Base-by-base conservation (phyloP, 495 filamentous ascomycete genomes). In the Emericellopsis terricola region DNA sequence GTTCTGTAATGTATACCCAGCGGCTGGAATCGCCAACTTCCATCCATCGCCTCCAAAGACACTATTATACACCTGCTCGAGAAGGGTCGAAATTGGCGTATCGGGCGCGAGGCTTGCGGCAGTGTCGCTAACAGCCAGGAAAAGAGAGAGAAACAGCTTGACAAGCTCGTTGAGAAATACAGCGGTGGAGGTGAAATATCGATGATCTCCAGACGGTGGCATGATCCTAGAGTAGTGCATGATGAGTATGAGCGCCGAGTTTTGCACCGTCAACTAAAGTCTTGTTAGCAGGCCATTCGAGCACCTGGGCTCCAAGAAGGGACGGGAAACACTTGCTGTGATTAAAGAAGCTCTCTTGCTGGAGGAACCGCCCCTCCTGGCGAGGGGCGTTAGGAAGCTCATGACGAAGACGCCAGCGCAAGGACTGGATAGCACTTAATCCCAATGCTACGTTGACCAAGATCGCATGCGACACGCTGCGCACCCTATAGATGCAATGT, bases 191-290 rank as follows among this genome's bases (percentile, higher is more conserved):
- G 87, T 73, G 40, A 86, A 76, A 55, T 93, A 97, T 49, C 86
- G 76, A 41, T 81, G 82, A 33, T 81, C 78, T 43, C 73, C 72
- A 20, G 72, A 68, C 14, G 73, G 64, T 4, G 82, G 77, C 89
- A 97, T 97, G 28, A 85, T 69, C 42, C 85, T 69, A 9, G 86
- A 93, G 50, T 94, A 94, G 59, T 93, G 87, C 60, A 86, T 74
- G 26, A 94, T 65, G 28, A 87, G 64, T 32, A 85, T 85, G 28
- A 85, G 59, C 3, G 69, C 73, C 4, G 79, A 84, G 46, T 83
- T 83, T 59, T 86, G 81, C 33, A 85, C 62, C 11, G 73, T 80
- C 43, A 87, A 66, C 81, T 85, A 41, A 34, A 28, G 29, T 19
- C 3, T 8, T 13, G 18, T 33, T 21, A 33, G 31, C 31, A 21